Conservation (phyloP, 2,329 filamentous ascomycete species). For the Ceratocystis cacaofunesta region DNA sequence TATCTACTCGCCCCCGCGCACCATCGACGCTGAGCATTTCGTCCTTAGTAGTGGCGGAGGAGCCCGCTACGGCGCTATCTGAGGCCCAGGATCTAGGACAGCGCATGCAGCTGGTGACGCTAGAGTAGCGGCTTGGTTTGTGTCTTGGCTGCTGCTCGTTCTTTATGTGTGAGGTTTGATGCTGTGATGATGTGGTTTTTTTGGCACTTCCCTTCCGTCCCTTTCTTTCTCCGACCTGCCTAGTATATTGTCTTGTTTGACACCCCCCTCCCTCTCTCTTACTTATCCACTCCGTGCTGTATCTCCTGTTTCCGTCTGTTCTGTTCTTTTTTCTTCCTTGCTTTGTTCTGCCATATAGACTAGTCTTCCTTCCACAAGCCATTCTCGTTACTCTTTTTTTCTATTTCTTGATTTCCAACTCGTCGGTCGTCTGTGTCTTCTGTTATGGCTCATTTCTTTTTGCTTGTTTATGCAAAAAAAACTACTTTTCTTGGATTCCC, state of each 20-base stretch:
- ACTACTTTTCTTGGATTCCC: background rate
- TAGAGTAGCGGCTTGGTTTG: conserved; percentile 28
- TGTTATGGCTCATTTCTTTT: background rate
- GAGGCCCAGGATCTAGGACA: conserved; percentile 10
- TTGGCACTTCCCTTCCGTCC: background rate
- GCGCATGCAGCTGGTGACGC: conserved; percentile 51
- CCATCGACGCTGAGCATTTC: conserved; percentile 1
- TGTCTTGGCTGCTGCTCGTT: background rate
- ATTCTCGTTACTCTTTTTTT: background rate
- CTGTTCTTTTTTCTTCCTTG: background rate
- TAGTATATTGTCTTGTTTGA: background rate
- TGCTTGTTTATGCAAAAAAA: background rate
- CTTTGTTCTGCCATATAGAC: background rate
- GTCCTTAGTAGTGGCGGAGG: background rate
- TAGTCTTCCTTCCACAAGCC: background rate
- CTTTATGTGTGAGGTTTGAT: background rate
- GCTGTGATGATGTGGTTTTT: background rate
- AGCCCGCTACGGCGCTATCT: background rate
- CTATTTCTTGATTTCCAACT: background rate
- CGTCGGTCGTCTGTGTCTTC: background rate
- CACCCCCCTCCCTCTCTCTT: too few species aligned
- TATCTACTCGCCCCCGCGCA: background rate
- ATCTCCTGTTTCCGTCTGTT: background rate
- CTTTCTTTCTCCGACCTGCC: conserved; percentile 12
- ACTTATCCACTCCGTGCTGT: too few species aligned